Evolutionary conservation across 1,139 yeast species (phyloP), one percentile per base, ranked within the genome.

Genomic region (Pichia sp.): DNA sequence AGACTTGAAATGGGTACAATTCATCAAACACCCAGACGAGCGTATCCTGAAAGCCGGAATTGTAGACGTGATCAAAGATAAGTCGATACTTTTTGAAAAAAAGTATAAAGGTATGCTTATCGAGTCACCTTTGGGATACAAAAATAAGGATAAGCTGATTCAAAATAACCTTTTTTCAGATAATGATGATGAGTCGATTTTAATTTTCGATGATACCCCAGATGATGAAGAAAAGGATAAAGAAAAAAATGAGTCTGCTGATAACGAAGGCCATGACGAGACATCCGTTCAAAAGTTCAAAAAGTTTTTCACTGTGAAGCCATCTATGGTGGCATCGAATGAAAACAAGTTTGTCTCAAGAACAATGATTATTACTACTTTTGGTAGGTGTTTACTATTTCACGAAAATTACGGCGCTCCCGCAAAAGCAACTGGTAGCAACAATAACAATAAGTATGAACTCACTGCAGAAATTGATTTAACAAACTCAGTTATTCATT

Each of bases 1-100:
- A 3, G 95, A 87, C 55, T 65, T 76, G 28, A 83, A 85, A 32
- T 87, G 92, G 87, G 71, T 76, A 10, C 65, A 69, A 39, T 75
- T 73, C 52, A 67, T 88, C 49, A 67, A 65, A 11, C 78, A 77
- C 54, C 67, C 75, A 2, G 81, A 83, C 43, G 97, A 90, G 62
- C 71, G 95, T 45, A 73, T 88, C 1, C 54, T 87, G 43, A 77
- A 77, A 51, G 72, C 77, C 26, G 96, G 94, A 0, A 67, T 68
- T 36, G 58, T 61, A 5, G 52, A 52, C 28, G 64, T 77, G 4
- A 56, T 60, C 16, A 65, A 71, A 37, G 58, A 53, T 23, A 47
- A 65, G 0, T 76, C 79, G 0, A 81, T 74, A 3, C 39, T 50
- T 0, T 73, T 84, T 53, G 86, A 82, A 48, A 75, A 68, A 55